Base-by-base conservation (phyloP, 1,139 yeast species). In the Zygoascus meyerae region DNA sequence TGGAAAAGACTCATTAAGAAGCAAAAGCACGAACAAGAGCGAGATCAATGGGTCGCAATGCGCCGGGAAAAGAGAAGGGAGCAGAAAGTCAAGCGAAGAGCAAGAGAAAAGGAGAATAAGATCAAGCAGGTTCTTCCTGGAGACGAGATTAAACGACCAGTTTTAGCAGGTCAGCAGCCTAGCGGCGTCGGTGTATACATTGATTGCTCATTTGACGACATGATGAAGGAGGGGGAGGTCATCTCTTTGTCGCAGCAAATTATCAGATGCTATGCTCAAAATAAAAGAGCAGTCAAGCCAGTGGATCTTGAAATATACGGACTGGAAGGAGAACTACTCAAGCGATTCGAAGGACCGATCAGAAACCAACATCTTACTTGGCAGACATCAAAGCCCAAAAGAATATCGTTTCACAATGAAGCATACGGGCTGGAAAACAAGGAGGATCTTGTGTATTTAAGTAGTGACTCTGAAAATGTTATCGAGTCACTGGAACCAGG, bases 171-270 rank as follows among this genome's bases (percentile, higher is more conserved):
- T 42, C 46, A 42, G 14, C 10, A 29, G 38, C 38, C 37, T 34
- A 35, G 41, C 31, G 44, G 40, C 15, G 40, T 58, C 14, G 48
- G 44, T 11, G 73, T 90, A 33, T 69, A 89, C 15, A 64, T 92
- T 55, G 98, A 92, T 66, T 92, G 98, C 67, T 86, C 76, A 18
- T 92, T 92, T 64, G 98, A 92, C 61, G 89, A 86, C 38, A 65
- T 85, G 59, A 92, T 92, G 98, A 78, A 74, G 44, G 84, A 80
- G 74, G 62, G 59, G 48, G 97, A 92, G 60, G 77, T 85, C 40
- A 78, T 77, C 2, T 85, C 95, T 15, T 68, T 90, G 62, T 78
- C 90, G 9, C 78, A 81, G 51, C 98, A 92, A 66, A 74, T 92
- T 44, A 79, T 92, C 9, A 72, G 97, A 50, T 76, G 89, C 49